Evolutionary conservation across 148 eudicot genomes (phyloP).

Genomic region (Vaccinium corymbosum): DNA sequence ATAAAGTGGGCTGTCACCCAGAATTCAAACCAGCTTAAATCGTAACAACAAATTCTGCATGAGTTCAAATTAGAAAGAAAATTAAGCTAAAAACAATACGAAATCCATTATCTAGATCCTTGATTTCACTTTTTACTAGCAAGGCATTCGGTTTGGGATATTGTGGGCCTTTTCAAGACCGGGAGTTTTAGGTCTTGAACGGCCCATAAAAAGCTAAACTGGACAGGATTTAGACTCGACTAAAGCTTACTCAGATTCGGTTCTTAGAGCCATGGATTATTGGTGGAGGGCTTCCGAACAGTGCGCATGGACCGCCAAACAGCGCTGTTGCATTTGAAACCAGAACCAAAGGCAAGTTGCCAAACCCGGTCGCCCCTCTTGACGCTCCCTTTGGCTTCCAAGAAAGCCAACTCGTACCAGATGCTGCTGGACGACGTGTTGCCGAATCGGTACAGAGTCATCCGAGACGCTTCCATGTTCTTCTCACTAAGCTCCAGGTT

Average conservation of each 20-base stretch:
- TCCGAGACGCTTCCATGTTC: slow-evolving; percentile 76
- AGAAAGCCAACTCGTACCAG: slow-evolving; percentile 84
- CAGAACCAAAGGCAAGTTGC: slow-evolving; percentile 89
- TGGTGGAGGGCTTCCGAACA: slow-evolving; percentile 36
- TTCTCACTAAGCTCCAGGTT: slow-evolving; percentile 75
- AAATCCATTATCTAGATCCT: neutral
- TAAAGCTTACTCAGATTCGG: no score
- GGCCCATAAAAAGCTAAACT: neutral
- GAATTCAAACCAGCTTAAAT: neutral
- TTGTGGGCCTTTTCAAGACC: neutral
- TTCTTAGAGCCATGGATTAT: slow-evolving; percentile 62
- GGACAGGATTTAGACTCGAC: neutral
- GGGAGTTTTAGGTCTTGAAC: neutral
- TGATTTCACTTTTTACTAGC: neutral
- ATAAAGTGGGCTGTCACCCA: neutral
- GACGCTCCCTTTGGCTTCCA: slow-evolving; percentile 72
- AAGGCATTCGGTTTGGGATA: neutral
- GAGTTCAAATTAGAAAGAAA: neutral
- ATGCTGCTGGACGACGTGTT: slow-evolving; percentile 94
- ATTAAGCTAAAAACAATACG: neutral
- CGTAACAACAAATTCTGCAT: neutral
- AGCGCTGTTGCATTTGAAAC: slow-evolving; percentile 82
- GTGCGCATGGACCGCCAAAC: slow-evolving; percentile 75
- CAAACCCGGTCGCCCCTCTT: slow-evolving; percentile 74
- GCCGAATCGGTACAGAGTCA: slow-evolving; percentile 74